Conservation (phyloP, 2,329 filamentous ascomycete genomes). For the Chaetoscypha palmicola region DNA sequence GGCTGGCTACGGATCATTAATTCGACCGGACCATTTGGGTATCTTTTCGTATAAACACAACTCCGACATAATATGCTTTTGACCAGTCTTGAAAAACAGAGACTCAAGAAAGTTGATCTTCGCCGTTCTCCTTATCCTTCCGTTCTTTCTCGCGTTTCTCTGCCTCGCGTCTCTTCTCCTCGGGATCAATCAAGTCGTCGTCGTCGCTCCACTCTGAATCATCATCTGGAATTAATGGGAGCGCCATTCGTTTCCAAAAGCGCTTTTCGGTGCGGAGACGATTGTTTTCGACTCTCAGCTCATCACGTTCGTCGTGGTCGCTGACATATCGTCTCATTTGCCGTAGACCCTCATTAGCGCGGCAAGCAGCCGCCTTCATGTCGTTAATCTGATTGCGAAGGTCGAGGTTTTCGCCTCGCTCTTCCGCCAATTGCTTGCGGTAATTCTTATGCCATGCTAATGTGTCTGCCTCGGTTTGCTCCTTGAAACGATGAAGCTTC, state of each 20-base stretch:
- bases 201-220: constrained; percentile 55
- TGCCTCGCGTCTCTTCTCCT: constrained; percentile 46
- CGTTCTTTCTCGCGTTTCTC: constrained; percentile 23
- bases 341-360: constrained; percentile 51
- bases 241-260: constrained; percentile 61
- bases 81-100: background rate
- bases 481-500: constrained; percentile 61
- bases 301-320: constrained; percentile 48
- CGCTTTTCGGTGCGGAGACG: constrained; percentile 51
- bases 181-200: constrained; percentile 54
- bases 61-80: background rate
- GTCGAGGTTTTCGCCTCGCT: constrained; percentile 55
- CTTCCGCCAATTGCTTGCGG: constrained; percentile 56
- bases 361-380: constrained; percentile 54
- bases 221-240: constrained; percentile 53
- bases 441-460: constrained; percentile 60
- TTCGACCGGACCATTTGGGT: background rate
- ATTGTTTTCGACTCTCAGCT: constrained; percentile 45
- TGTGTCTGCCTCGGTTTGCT: constrained; percentile 54
- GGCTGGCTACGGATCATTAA: background rate
- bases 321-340: constrained; percentile 50
- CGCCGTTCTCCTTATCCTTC: constrained; percentile 16
- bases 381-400: constrained; percentile 61
- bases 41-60: background rate
- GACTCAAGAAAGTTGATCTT: constrained; percentile 7